phyloP scores from a whole-genome alignment of 108 stramenopile species.

The Parietichytrium sp. region DNA sequence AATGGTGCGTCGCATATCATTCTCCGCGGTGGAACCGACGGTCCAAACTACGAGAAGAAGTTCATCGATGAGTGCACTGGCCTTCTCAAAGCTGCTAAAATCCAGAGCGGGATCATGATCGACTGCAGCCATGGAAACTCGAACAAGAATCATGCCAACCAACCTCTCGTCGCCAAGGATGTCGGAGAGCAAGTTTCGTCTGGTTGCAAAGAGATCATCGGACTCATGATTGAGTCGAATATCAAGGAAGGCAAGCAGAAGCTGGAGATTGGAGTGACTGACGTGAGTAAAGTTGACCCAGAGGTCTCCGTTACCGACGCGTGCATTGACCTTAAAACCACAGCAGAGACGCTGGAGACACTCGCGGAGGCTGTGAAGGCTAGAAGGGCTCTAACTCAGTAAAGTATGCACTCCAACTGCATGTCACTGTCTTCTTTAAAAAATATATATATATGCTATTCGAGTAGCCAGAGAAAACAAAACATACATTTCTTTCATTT shows the following conservation, averaged over 20 bases:
- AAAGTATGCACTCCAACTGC: too few species aligned
- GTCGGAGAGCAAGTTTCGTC: constrained; percentile 14
- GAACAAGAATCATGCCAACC: constrained; percentile 24
- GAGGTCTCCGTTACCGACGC: constrained; percentile 23
- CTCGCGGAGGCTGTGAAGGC: constrained; percentile 31
- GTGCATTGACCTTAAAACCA: constrained; percentile 26
- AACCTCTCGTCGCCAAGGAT: constrained; percentile 4
- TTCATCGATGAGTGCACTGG: neutral
- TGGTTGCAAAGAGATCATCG: constrained; percentile 17
- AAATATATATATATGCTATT: too few species aligned
- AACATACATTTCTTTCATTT: too few species aligned
- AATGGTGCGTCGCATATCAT: constrained; percentile 33
- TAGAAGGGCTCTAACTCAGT: too few species aligned
- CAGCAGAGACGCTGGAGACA: neutral
- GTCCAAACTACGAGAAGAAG: constrained; percentile 6
- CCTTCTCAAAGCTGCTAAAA: neutral
- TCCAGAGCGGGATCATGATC: constrained; percentile 6
- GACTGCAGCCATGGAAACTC: constrained; percentile 39
- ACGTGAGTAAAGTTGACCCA: neutral
- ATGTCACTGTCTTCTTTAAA: too few species aligned
- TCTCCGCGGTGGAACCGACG: neutral
- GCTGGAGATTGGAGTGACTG: neutral
- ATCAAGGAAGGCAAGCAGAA: constrained; percentile 12
- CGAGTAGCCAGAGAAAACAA: too few species aligned
- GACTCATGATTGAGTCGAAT: constrained; percentile 28